Evolutionary conservation across 176 grass and related monocot genomes (phyloP), one percentile per base, ranked within the genome.

Genomic region (Dendrocalamus sinicus): DNA sequence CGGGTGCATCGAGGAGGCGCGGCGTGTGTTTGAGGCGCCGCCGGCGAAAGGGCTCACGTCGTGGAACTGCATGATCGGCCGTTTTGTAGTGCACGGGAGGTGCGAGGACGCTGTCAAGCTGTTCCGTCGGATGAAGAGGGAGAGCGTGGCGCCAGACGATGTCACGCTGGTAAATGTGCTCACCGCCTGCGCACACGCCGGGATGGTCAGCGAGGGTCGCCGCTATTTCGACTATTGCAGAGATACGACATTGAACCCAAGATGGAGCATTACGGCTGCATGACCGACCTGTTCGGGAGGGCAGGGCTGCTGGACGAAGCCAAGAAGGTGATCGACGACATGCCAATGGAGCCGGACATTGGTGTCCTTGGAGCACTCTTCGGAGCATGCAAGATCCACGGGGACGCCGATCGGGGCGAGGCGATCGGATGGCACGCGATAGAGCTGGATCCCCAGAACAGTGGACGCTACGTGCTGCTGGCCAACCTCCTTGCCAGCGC

Each of bases 11-110:
- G 91, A 98, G 2, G 87, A 98, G 87, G 92, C 93, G 7, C 60
- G 85, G 68, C 67, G 78, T 3, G 72, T 93, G 23, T 98, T 98
- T 57, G 30, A 46, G 9, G 76, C 39, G 0, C 85, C 92, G 75
- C 66, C 87, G 15, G 20, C 2, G 11, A 90, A 60, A 74, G 87
- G 91, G 9, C 69, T 98, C 22, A 93, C 93, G 1, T 74, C 85
- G 0, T 98, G 95, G 95, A 98, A 95, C 82, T 95, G 93, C 72
- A 98, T 98, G 93, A 92, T 98, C 5, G 91, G 93, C 15, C 93
- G 95, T 47, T 67, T 98, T 8, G 95, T 89, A 0, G 79, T 95
- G 70, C 91, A 98, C 57, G 93, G 95, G 39, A 73, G 75, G 51
- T 81, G 91, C 15, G 30, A 75, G 19, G 80, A 87, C 6, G 93